phyloP scores from a whole-genome alignment of 176 grass and related monocot species.

The Oryza nivara region DNA sequence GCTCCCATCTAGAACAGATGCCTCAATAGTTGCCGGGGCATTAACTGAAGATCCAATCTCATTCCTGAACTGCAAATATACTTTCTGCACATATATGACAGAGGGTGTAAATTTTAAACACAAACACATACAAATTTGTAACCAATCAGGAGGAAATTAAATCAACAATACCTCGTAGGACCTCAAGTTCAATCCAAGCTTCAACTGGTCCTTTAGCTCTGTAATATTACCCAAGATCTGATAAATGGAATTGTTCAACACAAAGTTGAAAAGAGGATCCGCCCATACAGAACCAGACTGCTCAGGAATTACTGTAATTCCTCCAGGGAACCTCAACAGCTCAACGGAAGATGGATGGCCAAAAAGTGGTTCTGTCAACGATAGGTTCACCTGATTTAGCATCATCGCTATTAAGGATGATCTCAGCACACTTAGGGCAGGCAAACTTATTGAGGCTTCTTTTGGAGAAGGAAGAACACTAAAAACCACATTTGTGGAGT shows the following conservation, averaged over 20 bases:
- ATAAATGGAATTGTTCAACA: constrained; percentile 63
- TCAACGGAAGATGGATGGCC: constrained; percentile 66
- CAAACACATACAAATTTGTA: constrained; percentile 5
- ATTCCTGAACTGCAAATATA: constrained; percentile 73
- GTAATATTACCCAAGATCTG: constrained; percentile 71
- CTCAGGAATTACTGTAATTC: constrained; percentile 72
- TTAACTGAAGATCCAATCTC: constrained; percentile 67
- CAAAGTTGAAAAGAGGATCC: constrained; percentile 66
- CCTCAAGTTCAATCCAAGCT: constrained; percentile 75
- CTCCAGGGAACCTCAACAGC: constrained; percentile 66
- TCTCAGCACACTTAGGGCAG: constrained; percentile 70
- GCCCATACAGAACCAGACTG: constrained; percentile 70
- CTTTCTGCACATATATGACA: constrained; percentile 46
- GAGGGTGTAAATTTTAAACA: constrained; percentile 14
- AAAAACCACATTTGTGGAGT: constrained; percentile 70
- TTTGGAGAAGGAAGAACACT: constrained; percentile 76
- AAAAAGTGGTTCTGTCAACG: constrained; percentile 68
- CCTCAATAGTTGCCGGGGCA: constrained; percentile 51
- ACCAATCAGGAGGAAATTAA: constrained; percentile 8
- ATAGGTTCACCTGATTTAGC: constrained; percentile 66
- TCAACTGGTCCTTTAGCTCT: constrained; percentile 65
- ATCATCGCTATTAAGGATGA: constrained; percentile 77
- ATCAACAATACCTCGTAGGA: constrained; percentile 61
- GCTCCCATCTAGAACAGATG: constrained; percentile 68
- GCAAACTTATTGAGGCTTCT: constrained; percentile 68